These are phyloP conservation scores for Gypsophila paniculata DNA, from an alignment of 179 eudicot species.

Conservation along the genomic window DNA sequence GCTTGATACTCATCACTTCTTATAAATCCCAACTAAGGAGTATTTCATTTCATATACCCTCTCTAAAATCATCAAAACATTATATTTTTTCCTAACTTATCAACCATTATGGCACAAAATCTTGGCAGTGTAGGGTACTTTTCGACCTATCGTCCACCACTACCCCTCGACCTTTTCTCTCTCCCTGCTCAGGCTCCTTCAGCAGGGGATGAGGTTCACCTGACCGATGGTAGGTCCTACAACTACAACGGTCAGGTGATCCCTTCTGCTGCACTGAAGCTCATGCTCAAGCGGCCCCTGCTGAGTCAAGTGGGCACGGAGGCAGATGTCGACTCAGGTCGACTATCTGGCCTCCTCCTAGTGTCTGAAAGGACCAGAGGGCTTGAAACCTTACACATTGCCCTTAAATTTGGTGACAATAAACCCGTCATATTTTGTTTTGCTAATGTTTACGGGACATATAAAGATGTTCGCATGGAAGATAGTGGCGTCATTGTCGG, in stretches of 20 bases:
- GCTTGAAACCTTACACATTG: constrained; percentile 21
- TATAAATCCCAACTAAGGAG: too few species aligned
- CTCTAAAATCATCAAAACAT: too few species aligned
- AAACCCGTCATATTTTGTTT: constrained; percentile 4
- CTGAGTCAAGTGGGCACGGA: background rate
- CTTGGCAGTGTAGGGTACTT: constrained; percentile 16
- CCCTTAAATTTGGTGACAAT: background rate
- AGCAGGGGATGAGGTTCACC: background rate
- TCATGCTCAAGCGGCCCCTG: constrained; percentile 4
- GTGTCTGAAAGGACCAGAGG: constrained; percentile 17
- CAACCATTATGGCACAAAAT: background rate
- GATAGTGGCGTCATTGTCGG: constrained; percentile 20
- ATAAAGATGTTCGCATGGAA: constrained; percentile 15
- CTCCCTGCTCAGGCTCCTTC: background rate
- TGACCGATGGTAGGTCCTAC: constrained; percentile 21
- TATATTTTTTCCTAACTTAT: too few species aligned
- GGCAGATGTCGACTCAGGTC: constrained; percentile 17
- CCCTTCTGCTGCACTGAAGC: constrained; percentile 17
- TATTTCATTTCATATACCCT: too few species aligned
- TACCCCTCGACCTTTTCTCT: constrained; percentile 16
- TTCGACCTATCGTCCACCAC: constrained; percentile 14
- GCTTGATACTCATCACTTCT: too few species aligned
- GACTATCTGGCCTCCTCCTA: background rate
- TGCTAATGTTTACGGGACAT: constrained; percentile 13
- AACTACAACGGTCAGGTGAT: constrained; percentile 23